Evolutionary conservation across 2,329 filamentous ascomycete species (phyloP).

Genomic region (Zopfia rhizophila): DNA sequence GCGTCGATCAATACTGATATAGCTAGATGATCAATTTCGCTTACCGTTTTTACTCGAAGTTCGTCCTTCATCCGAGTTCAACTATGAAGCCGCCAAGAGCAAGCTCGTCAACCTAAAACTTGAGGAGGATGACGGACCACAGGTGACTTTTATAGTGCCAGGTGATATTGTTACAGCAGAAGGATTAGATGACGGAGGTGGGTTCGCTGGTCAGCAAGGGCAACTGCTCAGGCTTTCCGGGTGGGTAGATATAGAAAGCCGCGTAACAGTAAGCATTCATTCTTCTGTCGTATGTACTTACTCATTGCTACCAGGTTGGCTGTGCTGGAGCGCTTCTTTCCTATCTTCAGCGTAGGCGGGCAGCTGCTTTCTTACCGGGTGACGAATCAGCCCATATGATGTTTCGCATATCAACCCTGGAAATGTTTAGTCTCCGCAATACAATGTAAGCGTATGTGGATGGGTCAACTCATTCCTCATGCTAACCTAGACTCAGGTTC

Average conservation of each 20-base stretch:
- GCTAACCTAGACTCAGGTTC: slow-evolving; percentile 69
- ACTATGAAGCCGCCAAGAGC: slow-evolving; percentile 71
- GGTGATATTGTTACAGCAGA: slow-evolving; percentile 58
- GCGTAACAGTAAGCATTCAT: slow-evolving; percentile 66
- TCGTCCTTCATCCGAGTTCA: slow-evolving; percentile 78
- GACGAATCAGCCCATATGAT: slow-evolving; percentile 64
- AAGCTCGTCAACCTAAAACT: slow-evolving; percentile 71
- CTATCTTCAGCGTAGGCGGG: slow-evolving; percentile 76
- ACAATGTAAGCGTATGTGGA: slow-evolving; percentile 67
- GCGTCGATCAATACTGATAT: slow-evolving; percentile 7
- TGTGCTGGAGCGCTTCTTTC: slow-evolving; percentile 89
- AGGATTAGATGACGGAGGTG: slow-evolving; percentile 54
- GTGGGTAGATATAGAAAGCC: slow-evolving; percentile 78
- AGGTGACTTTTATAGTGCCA: slow-evolving; percentile 70
- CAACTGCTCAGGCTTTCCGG: slow-evolving; percentile 75
- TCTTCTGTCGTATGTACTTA: slow-evolving; percentile 14
- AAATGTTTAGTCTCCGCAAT: slow-evolving; percentile 77
- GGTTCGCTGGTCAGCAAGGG: slow-evolving; percentile 67
- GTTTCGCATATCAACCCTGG: slow-evolving; percentile 71
- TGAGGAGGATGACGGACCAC: slow-evolving; percentile 58
- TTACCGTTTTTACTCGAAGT: slow-evolving; percentile 73
- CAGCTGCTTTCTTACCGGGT: slow-evolving; percentile 70
- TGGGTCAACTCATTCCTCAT: slow-evolving; percentile 41
- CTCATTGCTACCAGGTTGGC: slow-evolving; percentile 66
- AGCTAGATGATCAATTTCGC: slow-evolving; percentile 60